Evolutionary conservation across 192 early-diverging fungal genomes (phyloP).

Genomic region (Coemansia guatemalensis): DNA sequence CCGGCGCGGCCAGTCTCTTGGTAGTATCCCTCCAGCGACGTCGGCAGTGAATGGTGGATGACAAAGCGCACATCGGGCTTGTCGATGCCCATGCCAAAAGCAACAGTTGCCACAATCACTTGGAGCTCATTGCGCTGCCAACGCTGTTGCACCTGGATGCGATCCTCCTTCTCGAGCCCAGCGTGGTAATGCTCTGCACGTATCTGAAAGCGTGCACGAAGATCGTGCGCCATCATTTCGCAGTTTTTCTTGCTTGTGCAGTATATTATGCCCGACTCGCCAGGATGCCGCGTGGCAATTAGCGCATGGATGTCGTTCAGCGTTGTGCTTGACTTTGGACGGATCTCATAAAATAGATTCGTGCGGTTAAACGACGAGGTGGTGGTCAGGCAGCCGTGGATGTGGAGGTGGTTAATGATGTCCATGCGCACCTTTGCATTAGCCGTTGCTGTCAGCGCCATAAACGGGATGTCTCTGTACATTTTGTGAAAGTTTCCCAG

Average conservation of each 20-base stretch:
- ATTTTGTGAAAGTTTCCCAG: constrained; percentile 62
- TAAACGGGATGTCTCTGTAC: constrained; percentile 80
- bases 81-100: constrained; percentile 99
- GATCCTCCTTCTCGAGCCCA: constrained; percentile 76
- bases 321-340: constrained; percentile 59
- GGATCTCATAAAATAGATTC: constrained; percentile 79
- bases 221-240: constrained; percentile 74
- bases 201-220: constrained; percentile 61
- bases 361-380: constrained; percentile 85
- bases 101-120: constrained; percentile 93
- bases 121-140: constrained; percentile 76
- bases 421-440: constrained; percentile 86
- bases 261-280: constrained; percentile 92
- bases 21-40: constrained; percentile 93
- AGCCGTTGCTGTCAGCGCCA: constrained; percentile 96
- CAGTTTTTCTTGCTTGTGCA: constrained; percentile 76
- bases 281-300: constrained; percentile 60
- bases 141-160: constrained; percentile 69
- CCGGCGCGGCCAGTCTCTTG: constrained; percentile 97
- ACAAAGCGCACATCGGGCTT: constrained; percentile 96
- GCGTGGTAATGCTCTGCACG: constrained; percentile 85
- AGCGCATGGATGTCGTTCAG: constrained; percentile 74
- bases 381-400: constrained; percentile 68
- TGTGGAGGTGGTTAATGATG: constrained; percentile 70
- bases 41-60: constrained; percentile 87